Conservation (phyloP, 192 early-diverging fungal species). For the Piromyces sp. region DNA sequence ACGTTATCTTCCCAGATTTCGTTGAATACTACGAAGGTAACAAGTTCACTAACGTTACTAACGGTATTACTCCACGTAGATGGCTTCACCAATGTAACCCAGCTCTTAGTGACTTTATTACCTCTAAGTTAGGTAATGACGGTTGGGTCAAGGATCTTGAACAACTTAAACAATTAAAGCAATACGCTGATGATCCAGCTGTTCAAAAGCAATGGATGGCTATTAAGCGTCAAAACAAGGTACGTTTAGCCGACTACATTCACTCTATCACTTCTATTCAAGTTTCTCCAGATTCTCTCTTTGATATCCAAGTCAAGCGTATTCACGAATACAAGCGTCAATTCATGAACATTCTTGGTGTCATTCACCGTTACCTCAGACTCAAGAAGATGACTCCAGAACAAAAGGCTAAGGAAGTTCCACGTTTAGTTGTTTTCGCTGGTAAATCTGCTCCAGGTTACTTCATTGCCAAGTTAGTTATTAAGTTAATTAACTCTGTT, state of each 20-base stretch:
- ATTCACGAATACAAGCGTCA: constrained; percentile 99
- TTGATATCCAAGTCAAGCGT: constrained; percentile 91
- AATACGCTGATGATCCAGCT: constrained; percentile 31
- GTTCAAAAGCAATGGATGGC: constrained; percentile 78
- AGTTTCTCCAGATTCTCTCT: constrained; percentile 73
- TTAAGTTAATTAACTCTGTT: constrained; percentile 96
- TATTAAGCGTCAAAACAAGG: constrained; percentile 84
- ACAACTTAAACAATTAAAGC: constrained; percentile 47
- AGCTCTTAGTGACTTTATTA: constrained; percentile 60
- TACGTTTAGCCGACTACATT: constrained; percentile 71
- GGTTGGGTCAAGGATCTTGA: constrained; percentile 62
- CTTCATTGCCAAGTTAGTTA: constrained; percentile 95
- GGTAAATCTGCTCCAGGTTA: constrained; percentile 97
- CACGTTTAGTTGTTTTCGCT: constrained; percentile 84
- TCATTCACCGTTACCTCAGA: constrained; percentile 79
- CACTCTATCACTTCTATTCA: constrained; percentile 42
- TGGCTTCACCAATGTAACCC: constrained; percentile 97
- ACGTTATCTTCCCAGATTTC: constrained; percentile 77
- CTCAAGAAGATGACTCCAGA: constrained; percentile 62
- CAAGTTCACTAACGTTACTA: constrained; percentile 94
- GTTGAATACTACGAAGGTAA: constrained; percentile 66
- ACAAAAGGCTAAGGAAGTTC: constrained; percentile 47
- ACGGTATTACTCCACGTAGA: constrained; percentile 84
- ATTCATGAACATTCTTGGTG: constrained; percentile 92
- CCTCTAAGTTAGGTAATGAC: constrained; percentile 51